Evolutionary conservation across 208 protist genomes (phyloP), one percentile per base, ranked within the genome.

Genomic region (Crithidia acanthocephali): DNA sequence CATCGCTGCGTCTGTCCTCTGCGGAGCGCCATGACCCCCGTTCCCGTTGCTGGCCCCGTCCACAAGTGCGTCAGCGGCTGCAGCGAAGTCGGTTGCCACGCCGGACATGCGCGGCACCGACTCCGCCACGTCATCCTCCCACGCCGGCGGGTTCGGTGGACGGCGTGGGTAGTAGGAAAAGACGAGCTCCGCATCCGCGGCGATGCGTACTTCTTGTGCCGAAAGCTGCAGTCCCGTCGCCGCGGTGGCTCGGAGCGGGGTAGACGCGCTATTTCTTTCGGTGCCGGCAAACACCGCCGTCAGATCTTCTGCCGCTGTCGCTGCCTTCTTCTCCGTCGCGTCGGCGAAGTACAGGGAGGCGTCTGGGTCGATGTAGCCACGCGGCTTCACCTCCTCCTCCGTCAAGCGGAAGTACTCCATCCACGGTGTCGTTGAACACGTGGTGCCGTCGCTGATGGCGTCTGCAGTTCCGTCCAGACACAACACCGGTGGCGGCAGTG

Each of bases 61-160:
- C 11, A 30, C 23, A 5, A 50, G 7, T 22, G 8, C 15, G 45
- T 50, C 5, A 5, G 52, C 23, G 2, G 6, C 23, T 13, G 52
- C 37, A 30, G 56, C 2, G 35, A 61, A 61, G 33, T 2, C 30
- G 20, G 56, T 61, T 18, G 56, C 2, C 3, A 61, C 35, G 10
- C 4, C 3, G 1, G 28, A 27, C 64, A 67, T 61, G 1, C 44
- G 73, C n/a, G 83, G 76, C 23, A 79, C 28, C 18, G 65, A 45
- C 22, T 84, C 80, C 48, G 65, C 53, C 47, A 88, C 64, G 45
- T 88, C 74, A 32, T 88, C 83, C 63, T 85, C 83, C 27, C 72
- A 70, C 22, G 48, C 50, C 2, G 63, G 79, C 16, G 83, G 76
- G 33, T 33, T 45, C 20, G 15, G 68, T 23, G 85, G 81, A 4